phyloP scores from a whole-genome alignment of 2,329 filamentous ascomycete species.

The Exophiala spinifera region DNA sequence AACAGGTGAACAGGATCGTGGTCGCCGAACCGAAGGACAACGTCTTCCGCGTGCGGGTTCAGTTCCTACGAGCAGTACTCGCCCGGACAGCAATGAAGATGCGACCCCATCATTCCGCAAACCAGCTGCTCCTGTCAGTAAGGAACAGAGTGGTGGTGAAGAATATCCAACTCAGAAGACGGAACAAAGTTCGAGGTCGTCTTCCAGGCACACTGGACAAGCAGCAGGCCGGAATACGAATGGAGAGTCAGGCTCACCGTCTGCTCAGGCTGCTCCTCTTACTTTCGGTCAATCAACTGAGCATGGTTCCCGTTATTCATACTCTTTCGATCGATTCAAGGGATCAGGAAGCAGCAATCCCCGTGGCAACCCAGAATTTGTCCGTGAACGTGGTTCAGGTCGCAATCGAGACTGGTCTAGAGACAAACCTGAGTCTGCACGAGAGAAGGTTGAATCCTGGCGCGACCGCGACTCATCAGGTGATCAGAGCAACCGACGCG shows the following conservation, averaged over 20 bases:
- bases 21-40: conserved; percentile 25
- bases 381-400: conserved; percentile 15
- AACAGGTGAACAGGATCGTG: conserved; percentile 28
- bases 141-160: conserved; percentile 8
- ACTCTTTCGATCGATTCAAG: conserved; percentile 17
- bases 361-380: conserved; percentile 17
- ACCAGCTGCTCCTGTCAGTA: conserved; percentile 31
- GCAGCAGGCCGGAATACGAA: conserved; percentile 3
- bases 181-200: conserved; percentile 24
- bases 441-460: conserved; percentile 30
- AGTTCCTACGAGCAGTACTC: conserved; percentile 38
- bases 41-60: conserved; percentile 39
- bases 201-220: conserved; percentile 24
- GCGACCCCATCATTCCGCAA: conserved; percentile 34
- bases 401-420: conserved; percentile 30
- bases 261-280: conserved; percentile 11
- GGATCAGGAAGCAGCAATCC: conserved; percentile 3
- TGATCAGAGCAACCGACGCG: conserved; percentile 36
- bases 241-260: conserved; percentile 9
- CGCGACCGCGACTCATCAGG: conserved; percentile 38
- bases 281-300: conserved; percentile 10
- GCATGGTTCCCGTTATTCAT: conserved; percentile 8
- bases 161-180: conserved; percentile 11
- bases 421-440: conserved; percentile 32
- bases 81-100: conserved; percentile 37